phyloP scores from a whole-genome alignment of 805 yeast species.

The Maudiozyma barnettii region DNA sequence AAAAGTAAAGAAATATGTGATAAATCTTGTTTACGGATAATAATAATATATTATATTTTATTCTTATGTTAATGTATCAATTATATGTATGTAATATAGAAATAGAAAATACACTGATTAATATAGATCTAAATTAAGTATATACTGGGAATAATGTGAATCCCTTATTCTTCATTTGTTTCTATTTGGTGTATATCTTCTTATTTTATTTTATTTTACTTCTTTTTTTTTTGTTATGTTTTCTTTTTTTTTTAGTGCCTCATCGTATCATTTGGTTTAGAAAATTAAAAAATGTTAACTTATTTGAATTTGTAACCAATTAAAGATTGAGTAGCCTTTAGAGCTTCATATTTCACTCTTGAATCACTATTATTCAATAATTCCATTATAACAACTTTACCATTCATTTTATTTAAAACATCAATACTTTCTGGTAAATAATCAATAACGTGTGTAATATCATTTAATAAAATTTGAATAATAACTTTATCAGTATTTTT shows the following conservation, averaged over 20 bases:
- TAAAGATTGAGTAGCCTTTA: constrained; percentile 88
- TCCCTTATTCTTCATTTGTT: too few species aligned
- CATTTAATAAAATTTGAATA: constrained; percentile 58
- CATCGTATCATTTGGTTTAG: too few species aligned
- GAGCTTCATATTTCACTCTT: constrained; percentile 88
- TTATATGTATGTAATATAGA: too few species aligned
- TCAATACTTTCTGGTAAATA: constrained; percentile 45
- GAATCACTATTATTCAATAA: constrained; percentile 71
- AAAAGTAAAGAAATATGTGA: too few species aligned
- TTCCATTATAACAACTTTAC: constrained; percentile 76
- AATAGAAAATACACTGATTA: too few species aligned
- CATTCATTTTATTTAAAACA: constrained; percentile 44
- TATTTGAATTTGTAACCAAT: constrained; percentile 64
- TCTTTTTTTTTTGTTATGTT: too few species aligned
- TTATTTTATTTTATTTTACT: background rate
- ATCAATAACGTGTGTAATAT: constrained; percentile 52
- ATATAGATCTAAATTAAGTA: too few species aligned
- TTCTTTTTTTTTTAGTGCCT: background rate
- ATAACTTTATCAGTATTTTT: constrained; percentile 28
- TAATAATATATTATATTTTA: too few species aligned
- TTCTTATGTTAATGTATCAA: too few species aligned
- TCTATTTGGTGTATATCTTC: background rate
- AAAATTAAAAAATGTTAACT: background rate
- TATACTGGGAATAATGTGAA: too few species aligned
- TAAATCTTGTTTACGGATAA: too few species aligned